Conservation (phyloP, 163 green algal genomes). For the Prototheca cutis region DNA sequence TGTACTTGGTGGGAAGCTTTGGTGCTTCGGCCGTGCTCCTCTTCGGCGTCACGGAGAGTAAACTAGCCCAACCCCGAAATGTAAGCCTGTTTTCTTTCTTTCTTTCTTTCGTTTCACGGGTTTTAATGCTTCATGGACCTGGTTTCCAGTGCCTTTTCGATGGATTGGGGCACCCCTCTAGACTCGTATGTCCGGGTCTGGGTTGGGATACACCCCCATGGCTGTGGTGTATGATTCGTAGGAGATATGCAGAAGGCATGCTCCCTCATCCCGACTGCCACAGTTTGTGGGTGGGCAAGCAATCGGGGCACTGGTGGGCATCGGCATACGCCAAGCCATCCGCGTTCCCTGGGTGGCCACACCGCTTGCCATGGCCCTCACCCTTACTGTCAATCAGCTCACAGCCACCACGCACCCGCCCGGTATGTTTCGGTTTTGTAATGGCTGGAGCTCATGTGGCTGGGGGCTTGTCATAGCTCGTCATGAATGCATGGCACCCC, state of each 20-base stretch:
- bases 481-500: too few species aligned
- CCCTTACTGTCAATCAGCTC: slow-evolving; percentile 36
- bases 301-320: slow-evolving; percentile 29
- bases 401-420: slow-evolving; percentile 38
- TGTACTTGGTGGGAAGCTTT: slow-evolving; percentile 50
- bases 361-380: slow-evolving; percentile 32
- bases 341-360: slow-evolving; percentile 27
- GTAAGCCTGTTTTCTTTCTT: background rate
- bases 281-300: slow-evolving; percentile 38
- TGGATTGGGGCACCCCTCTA: too few species aligned
- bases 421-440: too few species aligned
- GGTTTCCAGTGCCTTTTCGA: too few species aligned
- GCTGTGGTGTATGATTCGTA: too few species aligned
- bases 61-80: slow-evolving; percentile 40
- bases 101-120: background rate
- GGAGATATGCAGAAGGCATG: too few species aligned
- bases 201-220: too few species aligned
- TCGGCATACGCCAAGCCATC: slow-evolving; percentile 23
- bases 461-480: too few species aligned
- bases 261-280: too few species aligned
- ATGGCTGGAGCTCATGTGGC: too few species aligned
- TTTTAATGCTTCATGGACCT: too few species aligned
- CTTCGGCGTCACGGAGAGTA: slow-evolving; percentile 31
- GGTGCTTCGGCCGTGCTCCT: slow-evolving; percentile 33
- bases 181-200: too few species aligned